Base-by-base conservation (phyloP, 495 filamentous ascomycete species). In the Amniculicola lignicola region DNA sequence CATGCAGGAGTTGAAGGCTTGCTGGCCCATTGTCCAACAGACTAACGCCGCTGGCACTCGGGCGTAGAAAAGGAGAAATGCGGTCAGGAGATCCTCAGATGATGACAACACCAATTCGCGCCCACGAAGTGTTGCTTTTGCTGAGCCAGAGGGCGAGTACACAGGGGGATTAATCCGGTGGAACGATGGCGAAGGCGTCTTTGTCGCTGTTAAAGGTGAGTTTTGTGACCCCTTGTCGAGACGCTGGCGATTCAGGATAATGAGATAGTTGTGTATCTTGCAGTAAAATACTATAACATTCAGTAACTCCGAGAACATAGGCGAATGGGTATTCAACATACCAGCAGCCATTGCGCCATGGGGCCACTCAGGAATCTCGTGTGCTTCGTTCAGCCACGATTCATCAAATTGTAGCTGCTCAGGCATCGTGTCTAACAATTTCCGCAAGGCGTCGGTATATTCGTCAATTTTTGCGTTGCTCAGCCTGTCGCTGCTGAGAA, bases 1-100 rank as follows among this genome's bases (percentile, higher is more conserved):
- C 73, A 76, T 76, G 41, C 67, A 69, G 25, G 74, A 71, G 54
- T 77, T 77, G 65, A 77, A 77, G 10, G 74, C 72, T 63, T 74
- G 71, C 46, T 77, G 74, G 23, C 70, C 71, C 54, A 75, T 71
- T 4, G 68, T 72, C 74, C 74, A 77, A 56, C 70, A 77, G 36
- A 76, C 67, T 25, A 77, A 62, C 2, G 72, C 72, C 21, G 70
- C 68, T 11, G 67, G 73, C 16, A 72, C 54, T 24, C 72, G 67
- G 38, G 63, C 62, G 22, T 70, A 63, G 61, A 75, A 74, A 59
- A 74, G 76, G 22, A 76, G 65, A 47, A 76, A 76, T n/a, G 70
- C 69, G 19, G 69, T 51, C 1, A 77, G 61, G 0, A 77, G 62
- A 16, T 65, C 59, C 21, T 67, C 57, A 24, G 69, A 74, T 4